Base-by-base conservation (phyloP, 352 stramenopile species). In the Phytophthora citricola region DNA sequence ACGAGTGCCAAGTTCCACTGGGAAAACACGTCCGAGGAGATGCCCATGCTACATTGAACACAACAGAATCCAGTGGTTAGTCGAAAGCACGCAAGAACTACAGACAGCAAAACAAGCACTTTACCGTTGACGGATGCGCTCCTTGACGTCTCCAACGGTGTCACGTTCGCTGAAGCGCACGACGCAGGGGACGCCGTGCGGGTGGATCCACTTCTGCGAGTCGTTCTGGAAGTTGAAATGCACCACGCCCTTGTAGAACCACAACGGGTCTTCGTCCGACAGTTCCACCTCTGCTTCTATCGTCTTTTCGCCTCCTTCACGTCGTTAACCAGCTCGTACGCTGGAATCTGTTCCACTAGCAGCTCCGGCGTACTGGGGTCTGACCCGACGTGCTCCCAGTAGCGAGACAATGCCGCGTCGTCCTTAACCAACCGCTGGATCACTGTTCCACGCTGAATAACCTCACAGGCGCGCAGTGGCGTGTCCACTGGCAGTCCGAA, bases 1-100 rank as follows among this genome's bases (percentile, higher is more conserved):
- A 96, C 76, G 26, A 92, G 60, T 4, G 87, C 75, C 14, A 96
- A 75, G 22, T 87, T 81, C 89, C 89, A 96, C 22, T 80, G 76
- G 15, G 63, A 60, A 39, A 96, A 93, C 34, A 84, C 63, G 20
- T 93, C 85, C 11, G 71, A 71, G 11, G 77, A 76, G n/a, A 93
- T 81, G 3, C 83, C 75, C 44, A 96, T 81, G 31, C 89, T 96
- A 43, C 27, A 36, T 12, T 36, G 3, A 8, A 36, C 31, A 65
- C 45, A 67, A 31, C 12, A 76, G 12, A 26, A 36, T 58, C 4
- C 50, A 48, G 8, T 2, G 24, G 34, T 63, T 53, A 68, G 38
- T 58, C 20, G 4, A 63, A 56, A 1, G 31, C 31, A 36, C 31
- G 31, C 31, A 10, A 64, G 20, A 20, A 20, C 17, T 27, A 47